Base-by-base conservation (phyloP, 73 alveolate species). In the Uronychia binucleata region DNA sequence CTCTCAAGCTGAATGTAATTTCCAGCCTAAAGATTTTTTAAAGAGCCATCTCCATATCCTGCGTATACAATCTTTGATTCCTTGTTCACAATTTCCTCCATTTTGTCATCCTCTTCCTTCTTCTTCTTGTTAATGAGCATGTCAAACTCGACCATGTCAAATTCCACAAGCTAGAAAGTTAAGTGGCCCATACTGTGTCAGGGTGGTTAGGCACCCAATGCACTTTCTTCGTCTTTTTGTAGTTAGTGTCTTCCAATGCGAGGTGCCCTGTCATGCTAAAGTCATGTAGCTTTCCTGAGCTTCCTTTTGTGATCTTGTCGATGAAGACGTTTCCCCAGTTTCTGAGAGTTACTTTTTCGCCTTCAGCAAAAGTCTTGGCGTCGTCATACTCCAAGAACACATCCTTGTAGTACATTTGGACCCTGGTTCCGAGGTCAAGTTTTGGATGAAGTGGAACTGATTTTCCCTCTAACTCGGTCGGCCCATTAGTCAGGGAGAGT, bases 101-200 rank as follows among this genome's bases (percentile, higher is more conserved):
- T 90, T 33, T 93, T 91, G 81, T 92, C 97, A 59, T 93, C 85
- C 77, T 98, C 99, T 91, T 97, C 99, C 0, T 96, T 59, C 89
- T 97, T 95, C 85, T 94, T 80, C 86, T 92, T 97, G 31, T 87
- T 93, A 75, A 97, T 97, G 76, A 98, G 82, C 87, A 93, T 99
- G 75, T 95, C 99, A 85, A 79, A 98, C 89, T 98, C 99, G 67
- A 95, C 94, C 81, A 96, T 79, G n/a, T 86, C 91, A 8, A 95
- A 95, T 77, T 89, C 88, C 25, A 96, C 92, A 58, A 78, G 77
- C n/a, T n/a, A n/a, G n/a, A n/a, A n/a, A n/a, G n/a, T n/a, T n/a
- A n/a, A n/a, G n/a, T n/a, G n/a, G n/a, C n/a, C n/a, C n/a, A n/a
- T n/a, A n/a, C n/a, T 33, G 88, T 77, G 60, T 89, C 86, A 29